Evolutionary conservation across 352 stramenopile genomes (phyloP).

Genomic region (Lagenidium giganteum): DNA sequence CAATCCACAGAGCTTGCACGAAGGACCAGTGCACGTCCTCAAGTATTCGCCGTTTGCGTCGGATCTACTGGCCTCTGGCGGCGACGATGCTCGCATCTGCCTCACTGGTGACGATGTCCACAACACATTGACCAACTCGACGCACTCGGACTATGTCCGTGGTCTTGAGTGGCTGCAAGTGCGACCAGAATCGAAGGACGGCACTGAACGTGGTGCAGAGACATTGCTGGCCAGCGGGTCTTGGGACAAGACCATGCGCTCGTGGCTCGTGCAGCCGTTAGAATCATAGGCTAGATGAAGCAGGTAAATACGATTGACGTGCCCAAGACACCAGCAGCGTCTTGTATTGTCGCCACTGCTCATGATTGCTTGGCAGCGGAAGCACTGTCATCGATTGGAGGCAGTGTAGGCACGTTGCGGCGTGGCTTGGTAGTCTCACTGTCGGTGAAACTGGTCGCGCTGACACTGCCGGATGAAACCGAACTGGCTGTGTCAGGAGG

Average conservation of each 20-base stretch:
- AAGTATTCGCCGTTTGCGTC: conserved; percentile 60
- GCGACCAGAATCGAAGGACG: conserved; percentile 1
- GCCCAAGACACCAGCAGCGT: too few species aligned
- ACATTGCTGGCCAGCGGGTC: conserved; percentile 40
- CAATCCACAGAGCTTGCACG: conserved; percentile 25
- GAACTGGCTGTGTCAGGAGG: too few species aligned
- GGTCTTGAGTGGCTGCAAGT: conserved; percentile 56
- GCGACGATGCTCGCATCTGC: conserved; percentile 55
- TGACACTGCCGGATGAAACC: too few species aligned
- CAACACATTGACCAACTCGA: conserved; percentile 10
- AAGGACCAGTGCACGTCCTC: conserved; percentile 46
- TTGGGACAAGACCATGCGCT: conserved; percentile 59
- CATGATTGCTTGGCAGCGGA: too few species aligned
- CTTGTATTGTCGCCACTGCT: too few species aligned
- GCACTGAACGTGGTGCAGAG: background rate
- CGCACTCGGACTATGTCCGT: conserved; percentile 70
- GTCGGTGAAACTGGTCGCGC: too few species aligned
- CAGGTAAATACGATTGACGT: too few species aligned
- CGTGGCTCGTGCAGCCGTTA: too few species aligned
- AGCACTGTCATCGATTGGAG: too few species aligned
- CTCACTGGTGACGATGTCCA: conserved; percentile 31
- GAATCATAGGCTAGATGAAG: too few species aligned
- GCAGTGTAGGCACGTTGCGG: too few species aligned
- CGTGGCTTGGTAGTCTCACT: too few species aligned
- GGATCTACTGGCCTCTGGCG: conserved; percentile 53